Percentiles rank a stretch among this genome's conserved stretches.
These are phyloP conservation scores for Fusarium compactum DNA, from an alignment of 2,329 filamentous ascomycete genomes.

Conservation along the genomic window DNA sequence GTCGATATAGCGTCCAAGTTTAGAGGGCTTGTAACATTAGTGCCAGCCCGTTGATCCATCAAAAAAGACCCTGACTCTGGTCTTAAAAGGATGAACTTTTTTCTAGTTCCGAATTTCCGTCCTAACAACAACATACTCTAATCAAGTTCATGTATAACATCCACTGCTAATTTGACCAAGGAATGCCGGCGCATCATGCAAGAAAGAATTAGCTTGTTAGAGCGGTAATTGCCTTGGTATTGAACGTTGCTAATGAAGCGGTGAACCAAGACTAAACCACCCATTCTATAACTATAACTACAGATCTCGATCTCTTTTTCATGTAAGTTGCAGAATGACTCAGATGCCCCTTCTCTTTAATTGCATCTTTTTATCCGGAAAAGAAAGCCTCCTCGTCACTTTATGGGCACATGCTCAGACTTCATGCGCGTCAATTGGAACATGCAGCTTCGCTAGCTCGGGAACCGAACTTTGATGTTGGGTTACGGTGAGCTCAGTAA, in stretches of 20 bases:
- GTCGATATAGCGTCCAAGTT: neutral
- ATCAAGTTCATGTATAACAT: neutral
- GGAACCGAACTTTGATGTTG: neutral
- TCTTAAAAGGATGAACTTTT: neutral
- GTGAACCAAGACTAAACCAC: slow-evolving; percentile 14
- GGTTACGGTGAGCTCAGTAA: neutral
- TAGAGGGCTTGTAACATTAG: neutral
- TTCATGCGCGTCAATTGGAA: neutral
- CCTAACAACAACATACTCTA: neutral
- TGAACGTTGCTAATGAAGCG: slow-evolving; percentile 7
- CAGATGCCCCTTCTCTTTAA: neutral
- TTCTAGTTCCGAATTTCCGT: neutral
- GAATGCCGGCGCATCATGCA: neutral
- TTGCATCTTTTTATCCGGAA: neutral
- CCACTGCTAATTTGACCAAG: neutral
- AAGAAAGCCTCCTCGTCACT: neutral
- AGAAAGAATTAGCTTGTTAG: slow-evolving; percentile 1
- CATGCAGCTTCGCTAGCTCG: neutral
- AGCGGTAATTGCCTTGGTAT: neutral
- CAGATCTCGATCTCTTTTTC: neutral
- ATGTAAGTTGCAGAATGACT: neutral
- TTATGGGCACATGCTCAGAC: neutral
- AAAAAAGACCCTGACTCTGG: neutral
- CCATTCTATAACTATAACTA: neutral
- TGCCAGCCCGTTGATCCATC: neutral